Base-by-base conservation (phyloP, 108 stramenopile species). In the Thalassiosira profunda region DNA sequence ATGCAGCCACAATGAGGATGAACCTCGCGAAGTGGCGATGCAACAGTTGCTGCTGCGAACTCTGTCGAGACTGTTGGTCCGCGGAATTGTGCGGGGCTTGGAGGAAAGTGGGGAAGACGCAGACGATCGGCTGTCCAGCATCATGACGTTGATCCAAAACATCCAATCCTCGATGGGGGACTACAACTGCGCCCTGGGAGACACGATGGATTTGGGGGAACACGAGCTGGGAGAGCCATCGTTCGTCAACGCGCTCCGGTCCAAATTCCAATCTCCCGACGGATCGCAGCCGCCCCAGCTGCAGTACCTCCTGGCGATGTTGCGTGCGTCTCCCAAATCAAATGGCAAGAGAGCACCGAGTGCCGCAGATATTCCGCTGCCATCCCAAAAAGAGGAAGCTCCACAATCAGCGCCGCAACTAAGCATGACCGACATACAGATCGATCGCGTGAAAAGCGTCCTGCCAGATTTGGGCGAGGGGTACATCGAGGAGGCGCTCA, bases 381-480 rank as follows among this genome's bases (percentile, higher is more conserved):
- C 21, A 25, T 33, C 5, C 33, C 37, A 54, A 30, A 30, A 35
- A 42, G 5, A 9, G 11, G 17, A 34, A 15, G 5, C 26, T 4
- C 34, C 34, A 25, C 41, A 40, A 33, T 24, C 49, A 49, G 24
- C n/a, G 38, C 63, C 20, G 40, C 38, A 69, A 4, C 61, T 58
- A 15, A 77, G 12, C 26, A 61, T 77, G 67, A 60, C 52, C 18
- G 77, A 79, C 28, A 60, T 73, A 25, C 72, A 79, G 23, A 78
- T 82, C 11, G 71, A 51, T 11, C 71, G 74, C 24, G 37, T 82
- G 17, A 55, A 55, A 15, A 53, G 35, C 20, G 63, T 96, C 20
- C 29, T 96, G 11, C 92, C 92, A 11, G 60, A 80, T 64, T 68
- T 91, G 21, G 94, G 94, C 11, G 87, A 88, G 38, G 94, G 94